These are phyloP conservation scores for Erysimum cheiri DNA, from an alignment of 441 rosid species.

Conservation along the genomic window DNA sequence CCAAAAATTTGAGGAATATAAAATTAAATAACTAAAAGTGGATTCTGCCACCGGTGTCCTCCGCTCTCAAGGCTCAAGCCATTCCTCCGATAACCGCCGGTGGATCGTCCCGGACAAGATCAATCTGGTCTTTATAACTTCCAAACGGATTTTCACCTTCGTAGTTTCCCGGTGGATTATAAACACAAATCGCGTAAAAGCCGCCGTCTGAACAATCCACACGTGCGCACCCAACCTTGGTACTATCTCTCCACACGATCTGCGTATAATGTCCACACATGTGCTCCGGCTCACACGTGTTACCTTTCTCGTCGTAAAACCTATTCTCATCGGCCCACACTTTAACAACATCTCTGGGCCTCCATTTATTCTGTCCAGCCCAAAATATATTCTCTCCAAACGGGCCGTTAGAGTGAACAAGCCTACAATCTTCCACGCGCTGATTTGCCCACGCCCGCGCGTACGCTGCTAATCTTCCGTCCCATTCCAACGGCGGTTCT, in stretches of 20 bases:
- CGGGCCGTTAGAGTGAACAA: conserved; percentile 48
- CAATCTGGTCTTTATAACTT: conserved; percentile 11
- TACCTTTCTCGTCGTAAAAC: conserved; percentile 34
- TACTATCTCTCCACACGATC: conserved; percentile 50
- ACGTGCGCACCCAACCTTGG: conserved; percentile 47
- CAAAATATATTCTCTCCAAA: conserved; percentile 53
- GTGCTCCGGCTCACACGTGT: conserved; percentile 32
- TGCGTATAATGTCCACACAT: conserved; percentile 56
- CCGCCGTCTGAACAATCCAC: conserved; percentile 43
- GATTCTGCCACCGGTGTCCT: not conserved
- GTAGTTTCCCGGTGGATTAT: conserved; percentile 51
- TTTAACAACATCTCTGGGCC: conserved; percentile 35
- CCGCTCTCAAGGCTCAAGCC: not conserved
- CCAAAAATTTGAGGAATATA: not conserved
- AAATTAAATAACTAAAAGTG: conserved; percentile 2
- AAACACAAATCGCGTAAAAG: conserved; percentile 43
- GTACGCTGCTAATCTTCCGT: conserved; percentile 44
- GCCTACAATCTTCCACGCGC: conserved; percentile 44
- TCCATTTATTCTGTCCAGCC: conserved; percentile 42
- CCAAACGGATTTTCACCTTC: conserved; percentile 43
- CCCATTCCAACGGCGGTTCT: conserved; percentile 43
- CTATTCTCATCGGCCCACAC: conserved; percentile 44
- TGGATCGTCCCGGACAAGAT: conserved; percentile 25
- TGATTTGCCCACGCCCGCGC: conserved; percentile 45
- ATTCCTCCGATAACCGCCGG: conserved; percentile 34